Conservation (phyloP, 306 rosid genomes). For the Echinosophora koreensis region DNA sequence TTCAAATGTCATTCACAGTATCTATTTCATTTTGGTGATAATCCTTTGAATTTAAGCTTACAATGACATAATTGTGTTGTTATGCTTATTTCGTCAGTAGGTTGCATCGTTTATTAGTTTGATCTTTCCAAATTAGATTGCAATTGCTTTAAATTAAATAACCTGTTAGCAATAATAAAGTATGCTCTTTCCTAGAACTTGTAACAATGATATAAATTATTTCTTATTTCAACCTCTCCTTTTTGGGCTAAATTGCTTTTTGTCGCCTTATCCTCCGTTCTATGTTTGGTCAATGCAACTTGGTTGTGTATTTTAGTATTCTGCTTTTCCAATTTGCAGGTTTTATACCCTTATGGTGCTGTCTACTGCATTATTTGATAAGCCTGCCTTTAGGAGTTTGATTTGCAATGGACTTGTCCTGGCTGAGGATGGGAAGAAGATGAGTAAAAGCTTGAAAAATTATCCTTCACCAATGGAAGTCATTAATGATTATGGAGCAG, state of each 20-base stretch:
- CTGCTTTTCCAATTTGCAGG: slow-evolving; percentile 63
- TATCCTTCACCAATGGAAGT: slow-evolving; percentile 93
- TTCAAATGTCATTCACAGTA: slow-evolving; percentile 15
- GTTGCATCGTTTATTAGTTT: background rate
- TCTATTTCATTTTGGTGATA: slow-evolving; percentile 14
- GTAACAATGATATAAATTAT: background rate
- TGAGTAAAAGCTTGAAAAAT: slow-evolving; percentile 96
- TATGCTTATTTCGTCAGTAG: slow-evolving; percentile 1
- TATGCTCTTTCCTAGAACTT: slow-evolving; percentile 18
- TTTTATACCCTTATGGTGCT: slow-evolving; percentile 97
- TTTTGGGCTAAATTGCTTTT: background rate
- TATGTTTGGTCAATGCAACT: background rate
- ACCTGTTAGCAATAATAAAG: background rate
- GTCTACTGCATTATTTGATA: slow-evolving; percentile 88
- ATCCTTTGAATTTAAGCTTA: background rate
- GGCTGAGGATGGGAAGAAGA: slow-evolving; percentile 97
- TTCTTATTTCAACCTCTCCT: background rate
- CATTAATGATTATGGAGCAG: slow-evolving; percentile 88
- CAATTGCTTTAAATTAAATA: background rate
- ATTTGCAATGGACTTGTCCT: slow-evolving; percentile 98
- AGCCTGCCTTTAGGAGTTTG: slow-evolving; percentile 94
- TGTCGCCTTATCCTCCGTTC: background rate
- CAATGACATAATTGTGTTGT: background rate
- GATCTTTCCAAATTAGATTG: slow-evolving; percentile 23
- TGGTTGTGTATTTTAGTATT: slow-evolving; percentile 37